Percentiles rank a stretch among this genome's conserved stretches.
Conservation (phyloP, 139 green algal species). For the Helicosporidium sp. region DNA sequence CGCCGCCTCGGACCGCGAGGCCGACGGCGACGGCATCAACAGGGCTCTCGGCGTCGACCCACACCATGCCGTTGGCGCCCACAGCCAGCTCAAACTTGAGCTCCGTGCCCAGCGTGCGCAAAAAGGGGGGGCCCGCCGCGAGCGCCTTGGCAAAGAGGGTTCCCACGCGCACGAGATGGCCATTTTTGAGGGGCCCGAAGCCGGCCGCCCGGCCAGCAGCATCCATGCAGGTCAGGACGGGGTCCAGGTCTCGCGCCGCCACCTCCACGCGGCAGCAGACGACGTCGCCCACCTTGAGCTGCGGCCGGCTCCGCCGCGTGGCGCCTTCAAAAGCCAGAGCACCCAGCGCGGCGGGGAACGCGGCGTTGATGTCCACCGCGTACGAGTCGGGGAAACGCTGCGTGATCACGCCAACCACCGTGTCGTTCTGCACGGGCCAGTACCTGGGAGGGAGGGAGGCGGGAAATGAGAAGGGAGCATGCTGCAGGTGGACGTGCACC, state of each 20-base stretch:
- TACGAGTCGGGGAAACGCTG: slow-evolving; percentile 53
- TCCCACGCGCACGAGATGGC: slow-evolving; percentile 17
- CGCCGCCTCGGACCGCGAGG: no score
- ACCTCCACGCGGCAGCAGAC: slow-evolving; percentile 49
- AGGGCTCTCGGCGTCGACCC: slow-evolving; percentile 11
- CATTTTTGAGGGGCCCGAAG: slow-evolving; percentile 47
- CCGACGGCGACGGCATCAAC: no score
- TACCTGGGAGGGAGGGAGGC: slow-evolving; percentile 42
- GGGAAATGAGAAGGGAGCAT: no score
- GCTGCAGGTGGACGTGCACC: no score
- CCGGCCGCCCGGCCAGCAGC: slow-evolving; percentile 29
- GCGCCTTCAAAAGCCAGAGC: slow-evolving; percentile 64
- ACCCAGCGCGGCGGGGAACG: slow-evolving; percentile 44
- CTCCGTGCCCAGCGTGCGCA: slow-evolving; percentile 28
- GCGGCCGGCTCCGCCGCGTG: slow-evolving; percentile 57
- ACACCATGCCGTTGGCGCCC: slow-evolving; percentile 56
- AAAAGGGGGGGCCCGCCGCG: slow-evolving; percentile 14
- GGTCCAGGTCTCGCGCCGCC: slow-evolving; percentile 40
- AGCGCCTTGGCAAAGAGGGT: slow-evolving; percentile 24
- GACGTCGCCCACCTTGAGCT: slow-evolving; percentile 44
- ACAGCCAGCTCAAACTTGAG: slow-evolving; percentile 57
- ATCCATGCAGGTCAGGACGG: slow-evolving; percentile 48
- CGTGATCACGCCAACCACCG: slow-evolving; percentile 45
- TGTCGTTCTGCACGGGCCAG: slow-evolving; percentile 44
- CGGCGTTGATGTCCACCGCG: slow-evolving; percentile 51